phyloP scores from a whole-genome alignment of 2,329 filamentous ascomycete genomes.

The Claviceps digitariae region DNA sequence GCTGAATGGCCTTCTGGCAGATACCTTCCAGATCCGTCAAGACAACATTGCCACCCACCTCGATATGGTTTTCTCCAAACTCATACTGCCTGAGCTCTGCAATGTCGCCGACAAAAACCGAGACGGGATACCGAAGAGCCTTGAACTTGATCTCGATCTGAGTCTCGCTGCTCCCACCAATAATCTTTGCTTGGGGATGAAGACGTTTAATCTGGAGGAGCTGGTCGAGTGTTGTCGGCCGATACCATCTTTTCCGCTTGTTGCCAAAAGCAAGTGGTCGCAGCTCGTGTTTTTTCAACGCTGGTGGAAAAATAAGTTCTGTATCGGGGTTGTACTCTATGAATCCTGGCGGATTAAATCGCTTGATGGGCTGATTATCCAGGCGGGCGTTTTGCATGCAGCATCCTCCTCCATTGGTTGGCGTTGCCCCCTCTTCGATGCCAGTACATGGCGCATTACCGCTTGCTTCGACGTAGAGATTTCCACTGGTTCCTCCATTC shows the following conservation, averaged over 20 bases:
- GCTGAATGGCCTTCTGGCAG: slow-evolving; percentile 61
- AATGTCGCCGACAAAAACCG: slow-evolving; percentile 89
- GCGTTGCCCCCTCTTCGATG: neutral
- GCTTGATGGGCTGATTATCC: slow-evolving; percentile 42
- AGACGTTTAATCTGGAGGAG: slow-evolving; percentile 81
- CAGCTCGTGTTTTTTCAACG: slow-evolving; percentile 69
- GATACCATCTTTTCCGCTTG: slow-evolving; percentile 87
- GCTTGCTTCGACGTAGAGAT: neutral
- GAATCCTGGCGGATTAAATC: slow-evolving; percentile 77
- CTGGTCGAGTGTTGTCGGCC: slow-evolving; percentile 75
- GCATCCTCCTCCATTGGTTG: slow-evolving; percentile 37
- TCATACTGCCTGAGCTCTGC: slow-evolving; percentile 71
- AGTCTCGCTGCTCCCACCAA: slow-evolving; percentile 91
- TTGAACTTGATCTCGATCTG: slow-evolving; percentile 99
- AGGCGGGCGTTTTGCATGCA: slow-evolving; percentile 49
- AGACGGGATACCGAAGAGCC: slow-evolving; percentile 76
- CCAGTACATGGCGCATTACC: neutral
- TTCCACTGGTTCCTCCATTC: neutral
- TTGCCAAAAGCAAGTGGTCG: slow-evolving; percentile 81
- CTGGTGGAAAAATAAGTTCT: slow-evolving; percentile 85
- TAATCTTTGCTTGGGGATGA: slow-evolving; percentile 79
- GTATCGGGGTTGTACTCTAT: slow-evolving; percentile 91
- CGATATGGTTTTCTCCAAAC: slow-evolving; percentile 69
- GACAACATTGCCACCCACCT: slow-evolving; percentile 85
- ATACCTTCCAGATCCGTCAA: slow-evolving; percentile 84